These are phyloP conservation scores for Austroboletus niveus DNA, from an alignment of 1,284 basidiomycete species.

Conservation along the genomic window DNA sequence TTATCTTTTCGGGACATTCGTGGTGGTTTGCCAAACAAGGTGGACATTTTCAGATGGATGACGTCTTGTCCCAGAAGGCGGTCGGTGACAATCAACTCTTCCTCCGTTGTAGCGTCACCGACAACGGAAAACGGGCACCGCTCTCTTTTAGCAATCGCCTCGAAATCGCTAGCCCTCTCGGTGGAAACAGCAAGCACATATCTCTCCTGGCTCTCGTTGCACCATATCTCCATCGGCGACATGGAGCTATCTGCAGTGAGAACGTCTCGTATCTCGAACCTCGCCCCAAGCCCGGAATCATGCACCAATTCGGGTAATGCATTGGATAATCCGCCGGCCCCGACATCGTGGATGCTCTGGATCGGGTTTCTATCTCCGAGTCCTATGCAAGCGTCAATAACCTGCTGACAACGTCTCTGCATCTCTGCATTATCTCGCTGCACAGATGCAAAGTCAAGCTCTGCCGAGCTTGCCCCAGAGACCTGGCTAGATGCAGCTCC, in stretches of 20 bases:
- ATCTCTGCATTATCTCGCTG: constrained; percentile 99
- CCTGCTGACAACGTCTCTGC: constrained; percentile 95
- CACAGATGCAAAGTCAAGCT: constrained; percentile 96
- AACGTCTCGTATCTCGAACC: constrained; percentile 94
- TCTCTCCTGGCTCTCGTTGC: constrained; percentile 98
- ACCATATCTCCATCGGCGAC: constrained; percentile 99
- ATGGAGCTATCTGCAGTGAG: constrained; percentile 90
- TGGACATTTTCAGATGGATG: constrained; percentile 91
- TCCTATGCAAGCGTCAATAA: constrained; percentile 88
- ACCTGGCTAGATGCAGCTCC: constrained; percentile 95
- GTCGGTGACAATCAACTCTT: constrained; percentile 89
- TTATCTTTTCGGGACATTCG: constrained; percentile 81
- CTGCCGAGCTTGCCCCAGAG: constrained; percentile 84
- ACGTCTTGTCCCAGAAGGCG: constrained; percentile 77
- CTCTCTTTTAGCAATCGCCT: constrained; percentile 81
- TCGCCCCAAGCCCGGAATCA: constrained; percentile 87
- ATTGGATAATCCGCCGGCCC: constrained; percentile 95
- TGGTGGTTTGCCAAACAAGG: constrained; percentile 95
- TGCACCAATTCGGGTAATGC: constrained; percentile 97
- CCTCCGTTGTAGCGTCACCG: constrained; percentile 79
- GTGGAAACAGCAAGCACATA: constrained; percentile 90
- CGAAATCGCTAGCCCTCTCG: constrained; percentile 61
- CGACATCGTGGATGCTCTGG: constrained; percentile 97
- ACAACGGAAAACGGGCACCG: constrained; percentile 93
- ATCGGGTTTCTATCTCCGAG: constrained; percentile 77